Conservation (phyloP, 2,329 filamentous ascomycete genomes). For the Ascochyta rabiei region DNA sequence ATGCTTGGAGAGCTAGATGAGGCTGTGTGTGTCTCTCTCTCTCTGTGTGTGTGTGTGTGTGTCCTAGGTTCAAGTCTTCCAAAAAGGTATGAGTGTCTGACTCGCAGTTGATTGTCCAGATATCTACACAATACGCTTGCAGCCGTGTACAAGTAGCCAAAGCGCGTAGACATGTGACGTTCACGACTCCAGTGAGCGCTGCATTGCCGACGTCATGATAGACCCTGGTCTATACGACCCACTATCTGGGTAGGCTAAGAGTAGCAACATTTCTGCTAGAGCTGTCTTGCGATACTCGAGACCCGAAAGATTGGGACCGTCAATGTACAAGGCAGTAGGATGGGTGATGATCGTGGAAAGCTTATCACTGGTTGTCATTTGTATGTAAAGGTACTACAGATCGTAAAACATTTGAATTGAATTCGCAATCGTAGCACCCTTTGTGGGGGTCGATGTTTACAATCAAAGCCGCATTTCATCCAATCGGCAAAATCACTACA, state of each 20-base stretch:
- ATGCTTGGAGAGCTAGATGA: too few relatives aligned
- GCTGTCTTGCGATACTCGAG: too few relatives aligned
- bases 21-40: not conserved
- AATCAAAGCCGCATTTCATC: constrained; percentile 9
- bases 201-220: constrained; percentile 31
- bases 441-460: not conserved
- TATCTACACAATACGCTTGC: not conserved
- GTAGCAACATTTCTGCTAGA: not conserved
- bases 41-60: not conserved
- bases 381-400: not conserved
- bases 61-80: not conserved
- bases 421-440: not conserved
- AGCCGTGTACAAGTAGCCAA: not conserved
- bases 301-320: too few relatives aligned
- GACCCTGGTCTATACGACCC: constrained; percentile 18
- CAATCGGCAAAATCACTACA: constrained; percentile 13
- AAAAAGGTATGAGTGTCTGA: not conserved
- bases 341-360: too few relatives aligned
- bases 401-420: not conserved
- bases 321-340: too few relatives aligned
- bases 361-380: too few relatives aligned
- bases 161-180: constrained; percentile 15
- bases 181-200: not conserved
- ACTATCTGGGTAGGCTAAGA: constrained; percentile 9
- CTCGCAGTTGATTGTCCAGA: not conserved